Evolutionary conservation across 805 yeast genomes (phyloP), one percentile per base, ranked within the genome.

Genomic region (Candida lessepsii): DNA sequence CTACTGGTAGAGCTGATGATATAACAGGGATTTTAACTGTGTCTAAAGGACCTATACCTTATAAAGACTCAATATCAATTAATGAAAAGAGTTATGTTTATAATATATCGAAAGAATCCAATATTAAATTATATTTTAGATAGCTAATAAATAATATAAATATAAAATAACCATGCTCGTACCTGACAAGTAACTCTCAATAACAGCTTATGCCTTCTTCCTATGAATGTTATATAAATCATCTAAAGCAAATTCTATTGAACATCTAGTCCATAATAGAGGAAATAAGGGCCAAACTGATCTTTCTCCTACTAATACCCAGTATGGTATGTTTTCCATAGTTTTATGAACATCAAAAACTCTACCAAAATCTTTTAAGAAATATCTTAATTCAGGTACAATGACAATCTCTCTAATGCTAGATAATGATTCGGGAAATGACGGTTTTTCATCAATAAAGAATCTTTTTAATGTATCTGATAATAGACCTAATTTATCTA

Each of bases 221-320:
- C 67, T 55, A 53, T 67, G 73, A 31, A 65, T 54, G 48, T 68
- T 75, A 57, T 76, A 86, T 53, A 78, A 75, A 58, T 83, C 87
- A 57, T 90, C 96, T 40, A 91, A 68, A 18, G 89, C 84, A 62
- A 84, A 87, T 67, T 91, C 99, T 39, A 91, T 84, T 1, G 90
- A 80, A 53, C 96, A 86, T 34, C 99, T 70, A 1, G 96, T 84
- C 80, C 89, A 82, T 21, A 93, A 69, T 26, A 89, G 67, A 0
- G 96, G 87, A 45, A 87, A 70, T 37, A 87, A 76, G 1, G 96
- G 95, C 98, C 98, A 93, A 1, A 89, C 88, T 31, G 96, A 84
- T 47, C 84, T 71, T 59, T 91, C 97, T 4, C 99, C 99, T 23
- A 90, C 87, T 38, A 76, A 67, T 10, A 89, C 80, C 95, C 97